Base-by-base conservation (phyloP, 208 protist species). In the Angomonas deanei region DNA sequence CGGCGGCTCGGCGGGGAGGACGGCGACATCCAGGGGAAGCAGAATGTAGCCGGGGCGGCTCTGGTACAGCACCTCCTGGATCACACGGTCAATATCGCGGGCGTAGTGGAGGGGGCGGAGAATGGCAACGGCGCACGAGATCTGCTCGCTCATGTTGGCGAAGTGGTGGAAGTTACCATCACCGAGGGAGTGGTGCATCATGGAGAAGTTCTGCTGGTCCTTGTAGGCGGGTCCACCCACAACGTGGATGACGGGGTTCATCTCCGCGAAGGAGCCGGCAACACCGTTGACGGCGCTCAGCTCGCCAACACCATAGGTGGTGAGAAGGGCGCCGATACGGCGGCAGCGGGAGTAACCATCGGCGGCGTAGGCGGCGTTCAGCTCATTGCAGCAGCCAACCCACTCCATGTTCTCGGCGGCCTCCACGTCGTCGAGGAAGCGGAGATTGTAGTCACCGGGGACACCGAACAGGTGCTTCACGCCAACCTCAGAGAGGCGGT, bases 281-380 rank as follows among this genome's bases (percentile, higher is more conserved):
- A 81, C 61, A 52, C 61, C 71, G 68, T 81, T 77, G 33, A 81
- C 32, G 10, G 64, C 69, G 63, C 69, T 72, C 39, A 80, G 74
- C 74, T 80, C 68, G 39, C 74, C 74, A 23, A 75, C 69, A 42
- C 74, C 68, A 65, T 80, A 80, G 61, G 74, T 76, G 60, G 74
- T 80, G 58, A 80, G 49, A 31, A 80, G 46, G 3, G 66, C 74
- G n/a, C 64, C 74, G 61, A 80, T 60, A 69, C 64, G 57, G 70
- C 74, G 74, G 59, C 55, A 66, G 47, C 69, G 68, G 47, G 74
- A 30, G 52, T 80, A 80, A 46, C 74, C 74, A 52, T 80, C 74
- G 10, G 69, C 70, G 3, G 74, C 74, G 64, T 76, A 76, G 24
- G 74, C 74, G 23, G 64, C 74, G 65, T 80, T 80, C 60, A 75